Base-by-base conservation (phyloP, 805 yeast species). In the Lachancea quebecensis region DNA sequence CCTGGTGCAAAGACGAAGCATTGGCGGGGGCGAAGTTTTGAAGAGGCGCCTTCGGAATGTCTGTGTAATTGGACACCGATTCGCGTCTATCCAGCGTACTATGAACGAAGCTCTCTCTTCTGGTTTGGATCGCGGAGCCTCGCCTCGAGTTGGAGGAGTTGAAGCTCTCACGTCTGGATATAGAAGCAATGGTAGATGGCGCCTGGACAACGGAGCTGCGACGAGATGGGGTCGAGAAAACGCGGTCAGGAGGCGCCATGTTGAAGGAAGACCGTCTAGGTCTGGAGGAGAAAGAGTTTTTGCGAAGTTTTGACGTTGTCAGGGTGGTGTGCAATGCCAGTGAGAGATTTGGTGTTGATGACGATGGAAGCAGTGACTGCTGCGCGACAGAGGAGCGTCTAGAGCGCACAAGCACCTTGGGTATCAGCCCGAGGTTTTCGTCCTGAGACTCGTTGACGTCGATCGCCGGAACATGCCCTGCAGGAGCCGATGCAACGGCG, bases 371-470 rank as follows among this genome's bases (percentile, higher is more conserved):
- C 11, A 51, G 34, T 1, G 53, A 31, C 6, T 39, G 44, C 38
- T 39, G 41, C 16, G 45, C 47, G 31, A 45, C 42, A 14, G 52
- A 46, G 35, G 46, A 41, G 12, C 48, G 46, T 48, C 69, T 62
- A 14, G 66, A 56, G 42, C 59, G 58, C 3, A 65, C 66, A 25
- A 63, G 51, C 14, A 65, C 63, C 45, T 64, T 64, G 37, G 69
- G 69, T 17, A 64, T 53, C 29, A 62, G 62, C 14, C 67, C 67
- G 8, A 58, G 33, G 41, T 59, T 57, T 39, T 65, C 67, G 31
- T 50, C 62, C 18, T 62, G 64, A 10, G 32, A 17, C 33, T 30
- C 35, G 9, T 34, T 39, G 33, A 33, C 32, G 7, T 43, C 42
- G 14, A 21, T 21, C 25, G 25, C 7, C 7, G 25, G 25, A 7